Base-by-base conservation (phyloP, 2,329 filamentous ascomycete genomes). In the Colletotrichum salicis region DNA sequence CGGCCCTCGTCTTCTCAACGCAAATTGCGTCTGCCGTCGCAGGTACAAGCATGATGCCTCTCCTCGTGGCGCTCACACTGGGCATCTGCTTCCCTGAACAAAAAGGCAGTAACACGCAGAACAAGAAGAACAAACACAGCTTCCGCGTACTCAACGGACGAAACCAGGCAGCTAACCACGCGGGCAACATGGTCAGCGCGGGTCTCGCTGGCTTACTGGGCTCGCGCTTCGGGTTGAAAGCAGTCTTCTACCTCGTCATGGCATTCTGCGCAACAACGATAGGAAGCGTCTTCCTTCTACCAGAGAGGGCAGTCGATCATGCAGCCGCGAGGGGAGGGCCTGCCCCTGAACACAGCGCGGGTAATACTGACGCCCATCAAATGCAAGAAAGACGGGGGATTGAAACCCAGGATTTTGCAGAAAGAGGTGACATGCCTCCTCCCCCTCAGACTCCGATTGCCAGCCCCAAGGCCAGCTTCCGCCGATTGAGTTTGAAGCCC, bases 1-100 rank as follows among this genome's bases (percentile, higher is more conserved):
- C 68, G 3, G 68, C 57, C 1, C 64, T 71, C 11, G 64, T 71
- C 13, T 71, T 71, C 8, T 35, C 58, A 7, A 71, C 68, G 4
- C 68, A 71, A 15, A 68, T 71, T n/a, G 64, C 68, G 13, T 71
- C 68, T 27, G 64, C 68, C 51, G 58, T 71, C 15, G 64, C 68
- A 5, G 68, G 64, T 15, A 67, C 68, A 24, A 71, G 57, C 0
- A 61, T 71, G 64, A 33, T 71, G 13, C 68, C 68, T 1, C 7
- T 71, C 22, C 68, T 68, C 33, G 64, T 68, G 10, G 68, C 68
- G 2, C 68, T 71, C 10, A 71, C 68, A 0, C 68, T 71, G 24
- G 68, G 68, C 12, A 31, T 71, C 58, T 71, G 68, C 41, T 63
- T 64, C 4, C 56, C 22, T 11, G 24, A 63, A 13, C 41, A 12